Evolutionary conservation across 148 eudicot species (phyloP).

Genomic region (Chenopodium formosanum): DNA sequence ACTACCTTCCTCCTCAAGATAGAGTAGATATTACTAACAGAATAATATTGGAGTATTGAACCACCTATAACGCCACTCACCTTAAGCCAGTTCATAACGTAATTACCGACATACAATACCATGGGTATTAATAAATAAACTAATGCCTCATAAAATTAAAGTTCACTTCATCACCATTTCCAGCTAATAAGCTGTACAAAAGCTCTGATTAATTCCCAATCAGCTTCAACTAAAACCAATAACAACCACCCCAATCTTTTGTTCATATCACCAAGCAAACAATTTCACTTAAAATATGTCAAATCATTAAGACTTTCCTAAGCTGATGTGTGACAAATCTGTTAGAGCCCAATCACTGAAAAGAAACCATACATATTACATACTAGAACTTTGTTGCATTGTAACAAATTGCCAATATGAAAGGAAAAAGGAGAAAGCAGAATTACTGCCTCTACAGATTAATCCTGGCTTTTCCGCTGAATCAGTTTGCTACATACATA

Average conservation of each 20-base stretch:
- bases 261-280: background rate
- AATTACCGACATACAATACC: background rate
- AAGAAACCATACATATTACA: background rate
- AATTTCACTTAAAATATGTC: background rate
- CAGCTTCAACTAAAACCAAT: background rate
- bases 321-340: background rate
- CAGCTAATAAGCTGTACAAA: background rate
- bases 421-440: background rate
- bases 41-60: too few relatives aligned
- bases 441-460: too few relatives aligned
- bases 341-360: background rate
- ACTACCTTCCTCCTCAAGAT: too few relatives aligned
- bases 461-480: background rate
- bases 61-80: too few relatives aligned
- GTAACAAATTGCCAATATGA: background rate
- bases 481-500: background rate
- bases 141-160: background rate
- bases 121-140: background rate
- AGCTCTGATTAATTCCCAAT: background rate
- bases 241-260: background rate
- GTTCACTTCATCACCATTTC: background rate
- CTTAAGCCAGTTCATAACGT: too few relatives aligned
- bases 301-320: background rate
- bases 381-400: background rate
- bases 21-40: too few relatives aligned